Conservation (phyloP, 1,284 basidiomycete species). For the Pisolithus thermaeus region DNA sequence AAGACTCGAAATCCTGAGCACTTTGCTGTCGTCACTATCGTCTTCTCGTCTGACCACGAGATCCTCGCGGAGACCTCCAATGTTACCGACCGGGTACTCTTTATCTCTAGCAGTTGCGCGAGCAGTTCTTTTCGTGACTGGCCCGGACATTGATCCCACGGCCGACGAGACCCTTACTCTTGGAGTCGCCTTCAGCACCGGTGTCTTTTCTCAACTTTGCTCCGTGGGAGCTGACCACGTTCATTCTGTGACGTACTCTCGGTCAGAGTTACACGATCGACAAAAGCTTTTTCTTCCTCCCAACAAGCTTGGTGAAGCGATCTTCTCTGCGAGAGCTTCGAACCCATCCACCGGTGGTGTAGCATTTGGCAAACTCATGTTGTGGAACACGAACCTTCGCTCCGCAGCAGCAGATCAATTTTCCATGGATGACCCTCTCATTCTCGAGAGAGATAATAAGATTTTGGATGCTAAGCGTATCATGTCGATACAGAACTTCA, state of each 20-base stretch:
- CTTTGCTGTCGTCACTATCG: constrained; percentile 27
- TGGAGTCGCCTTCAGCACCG: constrained; percentile 63
- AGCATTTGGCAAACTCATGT: constrained; percentile 36
- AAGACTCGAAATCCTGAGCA: constrained; percentile 50
- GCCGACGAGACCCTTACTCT: constrained; percentile 63
- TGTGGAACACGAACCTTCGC: constrained; percentile 47
- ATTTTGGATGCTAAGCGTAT: constrained; percentile 41
- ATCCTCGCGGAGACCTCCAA: constrained; percentile 24
- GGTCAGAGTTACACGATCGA: constrained; percentile 40
- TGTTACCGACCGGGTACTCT: constrained; percentile 50
- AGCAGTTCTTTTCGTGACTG: constrained; percentile 66
- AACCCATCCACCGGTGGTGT: constrained; percentile 28
- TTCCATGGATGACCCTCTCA: constrained; percentile 56
- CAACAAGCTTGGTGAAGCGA: constrained; percentile 56
- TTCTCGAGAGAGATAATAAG: constrained; percentile 45
- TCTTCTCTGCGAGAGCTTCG: constrained; percentile 41
- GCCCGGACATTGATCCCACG: constrained; percentile 70
- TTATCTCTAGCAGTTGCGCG: constrained; percentile 56
- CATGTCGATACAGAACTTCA: constrained; percentile 37
- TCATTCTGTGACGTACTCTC: constrained; percentile 35
- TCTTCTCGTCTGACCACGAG: constrained; percentile 20
- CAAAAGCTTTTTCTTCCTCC: constrained; percentile 50
- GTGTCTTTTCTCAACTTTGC: constrained; percentile 56
- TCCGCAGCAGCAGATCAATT: constrained; percentile 59
- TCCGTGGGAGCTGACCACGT: constrained; percentile 46